Evolutionary conservation across 768 basidiomycete genomes (phyloP).

Genomic region (Russula ochroleuca): DNA sequence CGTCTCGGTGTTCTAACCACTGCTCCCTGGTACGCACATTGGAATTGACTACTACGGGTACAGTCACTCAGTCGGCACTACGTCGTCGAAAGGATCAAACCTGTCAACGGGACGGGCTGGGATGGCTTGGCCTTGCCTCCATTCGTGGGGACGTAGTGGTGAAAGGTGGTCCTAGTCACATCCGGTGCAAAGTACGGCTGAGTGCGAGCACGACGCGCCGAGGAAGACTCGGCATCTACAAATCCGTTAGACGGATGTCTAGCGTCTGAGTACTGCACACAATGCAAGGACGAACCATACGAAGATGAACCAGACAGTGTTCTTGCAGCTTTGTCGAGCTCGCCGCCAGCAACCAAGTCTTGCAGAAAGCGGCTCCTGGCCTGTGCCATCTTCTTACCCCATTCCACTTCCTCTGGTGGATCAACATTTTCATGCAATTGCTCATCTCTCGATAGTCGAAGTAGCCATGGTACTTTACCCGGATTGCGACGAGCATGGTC

Average conservation of each 20-base stretch:
- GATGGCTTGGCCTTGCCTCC: constrained; percentile 18
- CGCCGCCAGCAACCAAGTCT: constrained; percentile 52
- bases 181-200: constrained; percentile 26
- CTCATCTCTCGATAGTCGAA: constrained; percentile 52
- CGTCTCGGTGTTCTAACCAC: constrained; percentile 22
- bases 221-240: constrained; percentile 21
- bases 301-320: constrained; percentile 24
- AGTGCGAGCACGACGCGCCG: constrained; percentile 22
- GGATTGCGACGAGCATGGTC: constrained; percentile 53
- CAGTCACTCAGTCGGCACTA: constrained; percentile 2
- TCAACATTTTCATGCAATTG: constrained; percentile 70
- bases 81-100: constrained; percentile 17
- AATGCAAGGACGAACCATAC: constrained; percentile 21
- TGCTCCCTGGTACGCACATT: constrained; percentile 17
- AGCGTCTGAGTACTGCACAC: background rate
- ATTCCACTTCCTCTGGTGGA: constrained; percentile 68
- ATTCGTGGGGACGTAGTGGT: constrained; percentile 28
- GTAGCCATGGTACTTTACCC: constrained; percentile 61
- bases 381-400: constrained; percentile 70
- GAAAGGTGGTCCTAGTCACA: constrained; percentile 27
- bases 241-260: background rate
- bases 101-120: constrained; percentile 17
- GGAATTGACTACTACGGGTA: constrained; percentile 20
- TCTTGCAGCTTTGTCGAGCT: constrained; percentile 38
- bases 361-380: constrained; percentile 68